Evolutionary conservation across 257 asterid species (phyloP).

Genomic region (Sherardia arvensis): DNA sequence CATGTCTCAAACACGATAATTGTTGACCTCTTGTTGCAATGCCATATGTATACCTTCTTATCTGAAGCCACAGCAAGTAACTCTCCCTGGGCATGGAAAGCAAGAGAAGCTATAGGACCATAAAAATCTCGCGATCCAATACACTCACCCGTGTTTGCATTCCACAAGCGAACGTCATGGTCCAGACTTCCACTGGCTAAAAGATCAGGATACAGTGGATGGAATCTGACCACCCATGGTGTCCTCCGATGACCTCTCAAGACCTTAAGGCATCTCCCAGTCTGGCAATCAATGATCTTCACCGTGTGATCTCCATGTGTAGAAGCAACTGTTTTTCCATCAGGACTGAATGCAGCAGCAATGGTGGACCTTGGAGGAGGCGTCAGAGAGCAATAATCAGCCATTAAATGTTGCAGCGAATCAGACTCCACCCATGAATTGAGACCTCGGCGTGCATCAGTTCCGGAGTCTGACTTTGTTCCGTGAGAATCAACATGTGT

Average conservation of each 20-base stretch:
- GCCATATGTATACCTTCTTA: constrained; percentile 97
- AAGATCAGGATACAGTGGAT: constrained; percentile 72
- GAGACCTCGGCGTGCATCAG: constrained; percentile 73
- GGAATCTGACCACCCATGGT: constrained; percentile 99
- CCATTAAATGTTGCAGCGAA: constrained; percentile 68
- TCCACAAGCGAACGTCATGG: constrained; percentile 95
- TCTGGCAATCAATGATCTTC: constrained; percentile 82
- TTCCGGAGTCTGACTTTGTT: constrained; percentile 41
- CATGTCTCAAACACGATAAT: constrained; percentile 76
- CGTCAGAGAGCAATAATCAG: constrained; percentile 71
- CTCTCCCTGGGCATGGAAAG: constrained; percentile 96
- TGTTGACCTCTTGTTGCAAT: constrained; percentile 74
- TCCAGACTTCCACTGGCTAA: constrained; percentile 98
- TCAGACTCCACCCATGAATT: constrained; percentile 95
- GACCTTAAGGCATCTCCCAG: constrained; percentile 89
- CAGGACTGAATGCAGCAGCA: constrained; percentile 96
- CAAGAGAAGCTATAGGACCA: constrained; percentile 97
- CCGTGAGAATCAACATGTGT: constrained; percentile 32
- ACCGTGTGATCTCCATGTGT: constrained; percentile 99
- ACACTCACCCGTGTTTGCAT: constrained; percentile 80
- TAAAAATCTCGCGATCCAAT: constrained; percentile 89
- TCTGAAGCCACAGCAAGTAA: constrained; percentile 97
- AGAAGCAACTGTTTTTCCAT: constrained; percentile 90
- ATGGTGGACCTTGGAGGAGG: constrained; percentile 99
- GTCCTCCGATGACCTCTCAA: constrained; percentile 97